These are phyloP conservation scores for Multifurca ochricompacta DNA, from an alignment of 768 basidiomycete species.

Conservation along the genomic window DNA sequence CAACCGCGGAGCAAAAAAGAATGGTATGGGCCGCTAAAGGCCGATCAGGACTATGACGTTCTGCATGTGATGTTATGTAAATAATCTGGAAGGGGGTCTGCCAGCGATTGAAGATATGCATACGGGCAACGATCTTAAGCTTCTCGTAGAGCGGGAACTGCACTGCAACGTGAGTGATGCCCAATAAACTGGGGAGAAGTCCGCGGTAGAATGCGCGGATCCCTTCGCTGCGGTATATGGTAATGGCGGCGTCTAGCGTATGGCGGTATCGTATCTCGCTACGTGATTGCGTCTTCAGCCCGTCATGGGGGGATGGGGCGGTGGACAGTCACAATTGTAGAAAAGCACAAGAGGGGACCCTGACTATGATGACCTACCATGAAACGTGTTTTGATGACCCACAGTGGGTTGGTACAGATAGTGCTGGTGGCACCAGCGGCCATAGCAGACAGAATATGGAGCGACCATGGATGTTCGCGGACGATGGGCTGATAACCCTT, in stretches of 20 bases:
- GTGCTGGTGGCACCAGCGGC: conserved; percentile 90
- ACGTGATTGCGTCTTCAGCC: conserved; percentile 68
- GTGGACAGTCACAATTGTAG: too few species aligned
- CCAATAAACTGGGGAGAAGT: conserved; percentile 84
- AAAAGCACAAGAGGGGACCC: conserved; percentile 2
- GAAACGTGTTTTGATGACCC: conserved; percentile 99
- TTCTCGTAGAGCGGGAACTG: conserved; percentile 97
- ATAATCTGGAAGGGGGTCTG: too few species aligned
- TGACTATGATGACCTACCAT: conserved; percentile 56
- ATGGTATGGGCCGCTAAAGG: conserved; percentile 56
- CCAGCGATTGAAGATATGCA: too few species aligned
- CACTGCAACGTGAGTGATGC: conserved; percentile 91
- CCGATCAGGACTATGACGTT: conserved; percentile 10
- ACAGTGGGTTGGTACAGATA: conserved; percentile 89
- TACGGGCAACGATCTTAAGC: conserved; percentile 80
- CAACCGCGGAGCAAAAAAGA: conserved; percentile 82
- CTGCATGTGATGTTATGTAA: background rate
- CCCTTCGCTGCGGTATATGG: conserved; percentile 90
- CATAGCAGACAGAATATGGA: conserved; percentile 95
- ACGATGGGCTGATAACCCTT: conserved; percentile 79
- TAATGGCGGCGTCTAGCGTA: conserved; percentile 81
- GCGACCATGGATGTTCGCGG: conserved; percentile 75
- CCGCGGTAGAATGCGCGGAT: conserved; percentile 88
- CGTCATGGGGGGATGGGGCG: background rate
- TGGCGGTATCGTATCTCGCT: conserved; percentile 76